Percentiles rank a stretch among this genome's conserved stretches.
These are phyloP conservation scores for Saccharum officinarum DNA, from an alignment of 176 grass and related monocot species.

Conservation along the genomic window DNA sequence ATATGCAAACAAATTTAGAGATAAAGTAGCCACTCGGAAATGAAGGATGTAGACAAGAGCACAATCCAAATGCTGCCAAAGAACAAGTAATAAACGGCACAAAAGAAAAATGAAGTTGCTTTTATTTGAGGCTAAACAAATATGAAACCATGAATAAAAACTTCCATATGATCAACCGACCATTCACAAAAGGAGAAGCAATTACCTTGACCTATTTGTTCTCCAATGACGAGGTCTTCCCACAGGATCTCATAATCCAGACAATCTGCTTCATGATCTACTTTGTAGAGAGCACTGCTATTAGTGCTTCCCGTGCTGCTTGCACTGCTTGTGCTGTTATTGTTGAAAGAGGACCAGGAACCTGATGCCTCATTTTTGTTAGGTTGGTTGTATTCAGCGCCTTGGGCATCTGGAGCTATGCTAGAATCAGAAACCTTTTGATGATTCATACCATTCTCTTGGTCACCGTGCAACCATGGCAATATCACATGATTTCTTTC, in stretches of 20 bases:
- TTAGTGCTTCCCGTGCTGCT: constrained; percentile 92
- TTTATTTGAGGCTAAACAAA: neutral
- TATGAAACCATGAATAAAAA: constrained; percentile 20
- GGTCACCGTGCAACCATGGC: constrained; percentile 76
- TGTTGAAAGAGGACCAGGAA: constrained; percentile 93
- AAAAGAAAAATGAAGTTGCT: neutral
- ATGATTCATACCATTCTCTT: constrained; percentile 57
- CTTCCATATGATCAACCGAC: neutral
- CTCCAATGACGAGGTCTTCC: constrained; percentile 93
- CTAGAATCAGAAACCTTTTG: constrained; percentile 55
- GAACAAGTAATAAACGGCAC: neutral
- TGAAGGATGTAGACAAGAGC: neutral
- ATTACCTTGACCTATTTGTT: constrained; percentile 97
- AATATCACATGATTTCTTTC: constrained; percentile 55
- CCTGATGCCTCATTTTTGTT: constrained; percentile 69
- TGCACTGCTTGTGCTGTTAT: constrained; percentile 89
- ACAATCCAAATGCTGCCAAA: neutral
- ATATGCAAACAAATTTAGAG: constrained; percentile 1
- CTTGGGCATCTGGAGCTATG: constrained; percentile 47
- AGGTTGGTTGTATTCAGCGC: constrained; percentile 46
- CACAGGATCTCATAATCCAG: constrained; percentile 98
- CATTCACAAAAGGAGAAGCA: constrained; percentile 37
- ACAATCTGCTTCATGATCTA: constrained; percentile 86
- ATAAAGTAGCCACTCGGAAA: neutral
- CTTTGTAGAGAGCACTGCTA: constrained; percentile 81